These are phyloP conservation scores for Bjerkandera adusta DNA, from an alignment of 1,284 basidiomycete genomes.

Conservation along the genomic window DNA sequence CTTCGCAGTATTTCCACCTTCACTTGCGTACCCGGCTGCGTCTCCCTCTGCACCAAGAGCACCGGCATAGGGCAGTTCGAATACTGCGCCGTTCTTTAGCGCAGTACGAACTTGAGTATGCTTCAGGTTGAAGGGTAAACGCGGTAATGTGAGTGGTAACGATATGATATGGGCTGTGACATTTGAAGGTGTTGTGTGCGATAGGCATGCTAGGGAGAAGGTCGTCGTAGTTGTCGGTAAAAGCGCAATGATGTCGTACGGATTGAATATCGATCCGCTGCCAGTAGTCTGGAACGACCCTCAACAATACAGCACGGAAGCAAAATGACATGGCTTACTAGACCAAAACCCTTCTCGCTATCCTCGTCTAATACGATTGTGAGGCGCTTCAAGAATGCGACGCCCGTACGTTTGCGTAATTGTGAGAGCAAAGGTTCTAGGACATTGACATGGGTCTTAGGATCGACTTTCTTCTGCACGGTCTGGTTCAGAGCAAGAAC, in stretches of 20 bases:
- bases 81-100: conserved; percentile 79
- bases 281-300: conserved; percentile 51
- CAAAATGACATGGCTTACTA: conserved; percentile 52
- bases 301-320: no score
- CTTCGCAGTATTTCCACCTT: conserved; percentile 53
- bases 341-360: conserved; percentile 78
- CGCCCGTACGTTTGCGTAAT: conserved; percentile 51
- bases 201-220: conserved; percentile 78
- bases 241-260: conserved; percentile 78
- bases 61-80: conserved; percentile 79
- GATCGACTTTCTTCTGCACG: conserved; percentile 64
- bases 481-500: conserved; percentile 72
- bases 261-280: conserved; percentile 50
- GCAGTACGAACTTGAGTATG: conserved; percentile 81
- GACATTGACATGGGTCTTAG: conserved; percentile 61
- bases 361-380: conserved; percentile 74
- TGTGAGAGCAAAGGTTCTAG: conserved; percentile 52
- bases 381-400: conserved; percentile 65
- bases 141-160: conserved; percentile 75
- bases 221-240: conserved; percentile 68
- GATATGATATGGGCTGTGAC: conserved; percentile 82
- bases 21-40: conserved; percentile 43
- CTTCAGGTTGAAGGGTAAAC: conserved; percentile 79
- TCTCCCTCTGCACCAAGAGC: conserved; percentile 64
- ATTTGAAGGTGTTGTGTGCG: conserved; percentile 76